A percentile compares a stretch with the other conserved stretches of the same genome.
Evolutionary conservation across 1,139 yeast species (phyloP).

Genomic region (Scheffersomyces quercinus): DNA sequence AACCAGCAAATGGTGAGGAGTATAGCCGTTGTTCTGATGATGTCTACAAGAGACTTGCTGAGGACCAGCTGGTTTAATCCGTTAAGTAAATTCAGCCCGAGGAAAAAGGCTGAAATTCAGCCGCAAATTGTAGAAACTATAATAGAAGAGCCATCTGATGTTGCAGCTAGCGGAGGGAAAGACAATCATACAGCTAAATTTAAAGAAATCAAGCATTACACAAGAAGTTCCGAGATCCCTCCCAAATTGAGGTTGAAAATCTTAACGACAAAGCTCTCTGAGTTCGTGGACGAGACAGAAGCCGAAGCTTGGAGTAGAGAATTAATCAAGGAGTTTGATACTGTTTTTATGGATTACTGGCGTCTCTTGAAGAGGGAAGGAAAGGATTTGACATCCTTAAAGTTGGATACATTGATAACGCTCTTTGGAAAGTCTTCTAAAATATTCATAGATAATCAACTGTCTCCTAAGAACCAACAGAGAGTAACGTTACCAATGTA

Average conservation of each 20-base stretch:
- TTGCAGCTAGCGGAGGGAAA: neutral
- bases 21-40: too few species aligned
- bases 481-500: conserved; percentile 23
- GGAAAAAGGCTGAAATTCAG: conserved; percentile 1
- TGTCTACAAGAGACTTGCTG: neutral
- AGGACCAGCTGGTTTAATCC: conserved; percentile 21
- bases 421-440: conserved; percentile 23
- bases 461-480: neutral
- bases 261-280: conserved; percentile 22
- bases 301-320: conserved; percentile 5
- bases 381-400: conserved; percentile 4
- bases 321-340: conserved; percentile 19
- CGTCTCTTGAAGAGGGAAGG: neutral
- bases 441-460: conserved; percentile 2
- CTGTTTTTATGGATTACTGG: conserved; percentile 20
- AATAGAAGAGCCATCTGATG: conserved; percentile 12
- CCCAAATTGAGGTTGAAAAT: conserved; percentile 18
- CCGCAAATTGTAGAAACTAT: conserved; percentile 2
- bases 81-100: conserved; percentile 16
- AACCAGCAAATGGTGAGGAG: too few species aligned
- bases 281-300: conserved; percentile 12
- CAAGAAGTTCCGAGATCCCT: conserved; percentile 30
- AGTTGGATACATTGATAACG: conserved; percentile 10
- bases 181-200: conserved; percentile 1
- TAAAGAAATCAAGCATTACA: conserved; percentile 25